Conservation (phyloP, 2,329 filamentous ascomycete genomes). For the Beauveria pseudobassiana region DNA sequence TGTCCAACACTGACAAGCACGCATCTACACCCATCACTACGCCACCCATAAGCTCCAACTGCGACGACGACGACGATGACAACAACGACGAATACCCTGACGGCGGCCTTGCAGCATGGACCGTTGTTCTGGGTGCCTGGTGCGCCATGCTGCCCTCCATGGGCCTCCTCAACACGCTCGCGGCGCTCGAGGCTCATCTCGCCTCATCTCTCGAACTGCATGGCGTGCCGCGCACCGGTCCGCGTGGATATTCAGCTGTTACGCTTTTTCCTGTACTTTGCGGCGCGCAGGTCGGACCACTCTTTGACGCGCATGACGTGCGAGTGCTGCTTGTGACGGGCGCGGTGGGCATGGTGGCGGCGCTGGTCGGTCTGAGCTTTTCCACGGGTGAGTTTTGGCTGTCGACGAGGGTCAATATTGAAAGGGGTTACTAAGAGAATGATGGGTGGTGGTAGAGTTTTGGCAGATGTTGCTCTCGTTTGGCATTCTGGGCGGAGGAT, state of each 20-base stretch:
- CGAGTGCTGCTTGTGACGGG: conserved; percentile 50
- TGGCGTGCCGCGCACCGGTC: conserved; percentile 50
- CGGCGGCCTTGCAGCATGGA: conserved; percentile 59
- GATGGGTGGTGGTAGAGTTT: conserved; percentile 34
- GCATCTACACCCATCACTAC: background rate
- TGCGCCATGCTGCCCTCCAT: conserved; percentile 57
- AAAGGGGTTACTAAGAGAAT: no score
- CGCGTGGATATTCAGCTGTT: conserved; percentile 68
- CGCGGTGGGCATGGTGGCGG: conserved; percentile 45
- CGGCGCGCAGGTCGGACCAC: conserved; percentile 60
- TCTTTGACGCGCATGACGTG: conserved; percentile 64
- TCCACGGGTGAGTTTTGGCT: conserved; percentile 36
- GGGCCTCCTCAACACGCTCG: conserved; percentile 59
- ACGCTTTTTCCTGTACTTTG: conserved; percentile 64
- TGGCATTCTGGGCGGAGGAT: conserved; percentile 57
- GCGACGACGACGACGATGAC: background rate
- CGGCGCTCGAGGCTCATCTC: conserved; percentile 61
- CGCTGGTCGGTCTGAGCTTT: conserved; percentile 50
- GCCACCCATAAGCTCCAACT: background rate
- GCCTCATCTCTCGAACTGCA: conserved; percentile 51
- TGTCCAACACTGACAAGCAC: no score
- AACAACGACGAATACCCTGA: conserved; percentile 48
- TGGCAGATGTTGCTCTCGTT: conserved; percentile 68
- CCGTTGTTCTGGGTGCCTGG: conserved; percentile 65
- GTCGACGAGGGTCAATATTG: no score